Percentiles rank a stretch among this genome's conserved stretches.
These are phyloP conservation scores for Amniculicola lignicola DNA, from an alignment of 495 filamentous ascomycete species.

Conservation along the genomic window DNA sequence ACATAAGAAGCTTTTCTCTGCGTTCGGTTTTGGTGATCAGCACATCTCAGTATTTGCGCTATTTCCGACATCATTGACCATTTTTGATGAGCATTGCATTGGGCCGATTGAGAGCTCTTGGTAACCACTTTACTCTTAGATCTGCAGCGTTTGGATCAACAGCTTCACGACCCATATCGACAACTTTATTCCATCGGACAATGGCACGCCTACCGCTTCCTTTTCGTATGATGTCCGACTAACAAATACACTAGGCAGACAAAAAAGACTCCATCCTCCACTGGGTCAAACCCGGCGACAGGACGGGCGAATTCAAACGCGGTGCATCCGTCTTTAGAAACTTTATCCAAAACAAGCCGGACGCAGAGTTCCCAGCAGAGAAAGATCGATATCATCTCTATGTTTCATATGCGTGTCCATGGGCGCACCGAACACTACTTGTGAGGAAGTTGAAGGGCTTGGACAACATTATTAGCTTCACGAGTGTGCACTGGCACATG, in stretches of 20 bases:
- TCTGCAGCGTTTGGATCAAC: no score
- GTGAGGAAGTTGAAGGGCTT: constrained; percentile 65
- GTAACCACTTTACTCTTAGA: constrained; percentile 12
- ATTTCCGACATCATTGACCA: no score
- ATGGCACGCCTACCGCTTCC: constrained; percentile 3
- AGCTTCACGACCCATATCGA: constrained; percentile 3
- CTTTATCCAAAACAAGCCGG: constrained; percentile 51
- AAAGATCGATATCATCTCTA: constrained; percentile 69
- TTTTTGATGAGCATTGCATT: constrained; percentile 3
- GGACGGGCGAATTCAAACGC: constrained; percentile 83
- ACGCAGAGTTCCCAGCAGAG: constrained; percentile 63
- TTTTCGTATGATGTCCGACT: neutral
- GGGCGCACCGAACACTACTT: constrained; percentile 66
- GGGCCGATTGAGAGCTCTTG: neutral
- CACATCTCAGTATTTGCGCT: constrained; percentile 1
- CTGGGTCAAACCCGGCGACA: constrained; percentile 73
- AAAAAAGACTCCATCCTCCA: constrained; percentile 60
- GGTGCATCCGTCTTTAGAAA: constrained; percentile 46
- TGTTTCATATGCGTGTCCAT: constrained; percentile 71
- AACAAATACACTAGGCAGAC: constrained; percentile 13
- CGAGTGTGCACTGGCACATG: constrained; percentile 68
- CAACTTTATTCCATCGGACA: neutral
- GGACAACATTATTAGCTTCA: constrained; percentile 63
- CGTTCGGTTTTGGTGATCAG: no score
- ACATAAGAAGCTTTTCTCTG: no score